Percentiles rank a stretch among this genome's conserved stretches.
phyloP scores from a whole-genome alignment of 352 stramenopile species.

The Phytophthora meadii region DNA sequence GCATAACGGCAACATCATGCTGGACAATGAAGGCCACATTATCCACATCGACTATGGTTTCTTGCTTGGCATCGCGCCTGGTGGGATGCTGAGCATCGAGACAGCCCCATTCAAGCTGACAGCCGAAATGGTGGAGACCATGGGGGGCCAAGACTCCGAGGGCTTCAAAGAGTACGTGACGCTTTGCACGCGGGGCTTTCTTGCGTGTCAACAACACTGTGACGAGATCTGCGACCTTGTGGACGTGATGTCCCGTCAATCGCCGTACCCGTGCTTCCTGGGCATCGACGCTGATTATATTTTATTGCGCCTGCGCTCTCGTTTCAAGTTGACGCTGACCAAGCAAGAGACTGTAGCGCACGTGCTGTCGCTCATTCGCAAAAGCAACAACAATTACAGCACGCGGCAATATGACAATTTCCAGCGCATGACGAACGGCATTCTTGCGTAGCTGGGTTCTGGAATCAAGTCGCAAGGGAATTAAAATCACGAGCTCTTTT shows the following conservation, averaged over 20 bases:
- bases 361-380: conserved; percentile 90
- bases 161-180: conserved; percentile 98
- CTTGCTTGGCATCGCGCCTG: conserved; percentile 97
- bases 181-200: conserved; percentile 97
- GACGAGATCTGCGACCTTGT: conserved; percentile 97
- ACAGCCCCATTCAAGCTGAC: conserved; percentile 99
- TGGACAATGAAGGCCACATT: conserved; percentile 98
- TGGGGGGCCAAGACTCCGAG: conserved; percentile 92
- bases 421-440: conserved; percentile 95
- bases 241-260: conserved; percentile 96
- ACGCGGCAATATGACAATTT: conserved; percentile 95
- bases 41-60: conserved; percentile 99
- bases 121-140: conserved; percentile 98
- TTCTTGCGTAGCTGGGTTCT: conserved; percentile 69
- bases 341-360: conserved; percentile 92
- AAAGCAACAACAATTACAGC: conserved; percentile 94
- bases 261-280: conserved; percentile 97
- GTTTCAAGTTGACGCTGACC: conserved; percentile 88
- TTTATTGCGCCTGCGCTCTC: conserved; percentile 83
- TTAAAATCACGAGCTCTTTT: conserved; percentile 14
- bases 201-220: conserved; percentile 95
- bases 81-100: conserved; percentile 99
- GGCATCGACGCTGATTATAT: conserved; percentile 87
- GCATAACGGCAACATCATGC: conserved; percentile 99
- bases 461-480: conserved; percentile 13